Evolutionary conservation across 1,284 basidiomycete genomes (phyloP).

Genomic region (Heterobasidion irregulare): DNA sequence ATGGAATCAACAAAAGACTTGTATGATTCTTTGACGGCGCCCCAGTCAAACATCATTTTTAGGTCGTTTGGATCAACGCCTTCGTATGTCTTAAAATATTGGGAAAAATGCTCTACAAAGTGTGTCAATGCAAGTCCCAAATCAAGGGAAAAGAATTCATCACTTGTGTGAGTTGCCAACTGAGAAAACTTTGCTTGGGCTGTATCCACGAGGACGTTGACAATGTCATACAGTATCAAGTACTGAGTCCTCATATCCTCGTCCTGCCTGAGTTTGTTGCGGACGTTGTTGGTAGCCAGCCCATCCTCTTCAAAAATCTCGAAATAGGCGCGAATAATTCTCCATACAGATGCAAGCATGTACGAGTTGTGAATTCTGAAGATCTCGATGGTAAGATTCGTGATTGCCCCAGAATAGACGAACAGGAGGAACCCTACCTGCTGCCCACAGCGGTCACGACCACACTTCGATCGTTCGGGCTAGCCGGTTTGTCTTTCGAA

Average conservation of each 20-base stretch:
- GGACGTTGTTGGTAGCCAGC: conserved; percentile 40
- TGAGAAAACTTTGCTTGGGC: conserved; percentile 55
- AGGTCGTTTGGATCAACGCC: conserved; percentile 31
- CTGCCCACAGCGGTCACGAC: conserved; percentile 50
- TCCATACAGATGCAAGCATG: conserved; percentile 72
- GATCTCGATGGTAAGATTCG: not conserved
- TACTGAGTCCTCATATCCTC: conserved; percentile 45
- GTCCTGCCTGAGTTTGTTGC: conserved; percentile 40
- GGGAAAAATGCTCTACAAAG: conserved; percentile 50
- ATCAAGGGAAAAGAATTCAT: conserved; percentile 3
- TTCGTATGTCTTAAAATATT: conserved; percentile 49
- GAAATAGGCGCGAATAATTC: conserved; percentile 48
- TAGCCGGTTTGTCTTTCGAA: conserved; percentile 21
- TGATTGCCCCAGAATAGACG: not conserved
- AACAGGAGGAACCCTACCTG: conserved; percentile 31
- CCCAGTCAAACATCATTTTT: conserved; percentile 54
- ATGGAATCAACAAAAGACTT: conserved; percentile 74
- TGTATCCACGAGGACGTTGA: conserved; percentile 47
- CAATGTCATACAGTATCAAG: conserved; percentile 55
- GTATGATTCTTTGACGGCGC: conserved; percentile 47
- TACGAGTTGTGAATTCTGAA: conserved; percentile 68
- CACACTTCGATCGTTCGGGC: conserved; percentile 33
- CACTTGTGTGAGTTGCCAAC: conserved; percentile 58
- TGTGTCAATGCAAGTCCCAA: conserved; percentile 9
- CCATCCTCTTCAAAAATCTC: conserved; percentile 43